A percentile compares a stretch with the other conserved stretches of the same genome.
Conservation (phyloP, 202 grass and related monocot species). For the Elaeis oleifera region DNA sequence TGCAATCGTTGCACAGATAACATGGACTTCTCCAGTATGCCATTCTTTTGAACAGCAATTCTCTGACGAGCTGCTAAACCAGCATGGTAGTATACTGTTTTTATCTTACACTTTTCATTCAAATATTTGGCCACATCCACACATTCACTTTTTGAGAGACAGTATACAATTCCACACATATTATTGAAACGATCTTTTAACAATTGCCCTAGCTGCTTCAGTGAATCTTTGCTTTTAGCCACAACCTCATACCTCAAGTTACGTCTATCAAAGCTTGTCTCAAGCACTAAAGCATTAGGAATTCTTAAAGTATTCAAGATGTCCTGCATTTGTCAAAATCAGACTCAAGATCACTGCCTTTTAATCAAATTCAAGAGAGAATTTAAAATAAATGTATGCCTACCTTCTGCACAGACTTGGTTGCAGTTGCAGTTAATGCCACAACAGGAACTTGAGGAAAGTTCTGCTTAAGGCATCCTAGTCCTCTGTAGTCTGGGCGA, state of each 20-base stretch:
- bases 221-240: conserved; percentile 49
- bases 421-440: conserved; percentile 92
- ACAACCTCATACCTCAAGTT: conserved; percentile 79
- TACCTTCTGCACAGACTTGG: conserved; percentile 67
- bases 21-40: conserved; percentile 65
- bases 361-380: too few species aligned
- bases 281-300: conserved; percentile 50
- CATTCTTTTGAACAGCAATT: conserved; percentile 64
- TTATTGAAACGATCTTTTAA: conserved; percentile 66
- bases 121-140: conserved; percentile 71
- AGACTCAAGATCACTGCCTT: not conserved
- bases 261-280: conserved; percentile 75
- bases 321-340: conserved; percentile 43
- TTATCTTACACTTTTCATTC: conserved; percentile 72
- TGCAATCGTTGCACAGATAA: conserved; percentile 84
- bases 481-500: conserved; percentile 71
- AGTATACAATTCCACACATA: conserved; percentile 76
- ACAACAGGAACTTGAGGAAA: conserved; percentile 72
- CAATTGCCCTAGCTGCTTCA: conserved; percentile 65
- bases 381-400: not conserved
- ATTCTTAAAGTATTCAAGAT: conserved; percentile 53
- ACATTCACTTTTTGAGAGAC: conserved; percentile 85
- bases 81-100: conserved; percentile 71
- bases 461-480: conserved; percentile 85
- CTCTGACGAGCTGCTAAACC: conserved; percentile 53